Evolutionary conservation across 163 green algal species (phyloP).

Genomic region (Chloroidium sp.): DNA sequence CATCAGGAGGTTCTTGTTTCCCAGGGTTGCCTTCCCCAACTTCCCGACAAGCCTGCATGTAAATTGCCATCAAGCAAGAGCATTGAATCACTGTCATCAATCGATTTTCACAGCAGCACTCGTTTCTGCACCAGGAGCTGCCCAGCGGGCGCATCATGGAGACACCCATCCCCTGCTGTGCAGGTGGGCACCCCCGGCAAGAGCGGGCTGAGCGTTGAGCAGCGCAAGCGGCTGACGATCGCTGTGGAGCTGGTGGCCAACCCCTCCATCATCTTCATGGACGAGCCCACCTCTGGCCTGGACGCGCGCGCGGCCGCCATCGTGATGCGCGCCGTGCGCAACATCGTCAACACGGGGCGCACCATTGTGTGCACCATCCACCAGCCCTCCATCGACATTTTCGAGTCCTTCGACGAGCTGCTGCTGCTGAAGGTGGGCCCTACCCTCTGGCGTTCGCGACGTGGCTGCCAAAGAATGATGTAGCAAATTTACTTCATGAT

Average conservation of each 20-base stretch:
- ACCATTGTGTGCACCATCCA: constrained; percentile 38
- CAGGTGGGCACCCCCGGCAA: constrained; percentile 28
- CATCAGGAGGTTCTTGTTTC: no score
- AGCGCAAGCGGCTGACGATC: constrained; percentile 68
- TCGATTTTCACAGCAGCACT: no score
- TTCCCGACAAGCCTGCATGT: no score
- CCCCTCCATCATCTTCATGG: constrained; percentile 25
- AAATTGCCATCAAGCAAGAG: no score
- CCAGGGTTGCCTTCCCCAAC: no score
- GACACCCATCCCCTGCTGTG: neutral
- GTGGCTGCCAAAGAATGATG: no score
- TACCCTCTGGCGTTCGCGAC: no score
- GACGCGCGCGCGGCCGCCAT: constrained; percentile 67
- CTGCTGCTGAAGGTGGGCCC: constrained; percentile 49
- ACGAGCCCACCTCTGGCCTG: constrained; percentile 55
- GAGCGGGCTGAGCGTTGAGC: constrained; percentile 39
- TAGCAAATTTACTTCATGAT: no score
- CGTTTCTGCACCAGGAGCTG: neutral
- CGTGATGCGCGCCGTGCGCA: constrained; percentile 68
- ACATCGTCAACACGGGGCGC: constrained; percentile 8
- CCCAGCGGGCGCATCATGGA: constrained; percentile 2
- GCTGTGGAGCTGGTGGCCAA: constrained; percentile 51
- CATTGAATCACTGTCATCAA: no score
- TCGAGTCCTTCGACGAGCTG: constrained; percentile 65
- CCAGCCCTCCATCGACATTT: constrained; percentile 55